Base-by-base conservation (phyloP, 2,329 filamentous ascomycete genomes). In the Paracamarosporium sp. region DNA sequence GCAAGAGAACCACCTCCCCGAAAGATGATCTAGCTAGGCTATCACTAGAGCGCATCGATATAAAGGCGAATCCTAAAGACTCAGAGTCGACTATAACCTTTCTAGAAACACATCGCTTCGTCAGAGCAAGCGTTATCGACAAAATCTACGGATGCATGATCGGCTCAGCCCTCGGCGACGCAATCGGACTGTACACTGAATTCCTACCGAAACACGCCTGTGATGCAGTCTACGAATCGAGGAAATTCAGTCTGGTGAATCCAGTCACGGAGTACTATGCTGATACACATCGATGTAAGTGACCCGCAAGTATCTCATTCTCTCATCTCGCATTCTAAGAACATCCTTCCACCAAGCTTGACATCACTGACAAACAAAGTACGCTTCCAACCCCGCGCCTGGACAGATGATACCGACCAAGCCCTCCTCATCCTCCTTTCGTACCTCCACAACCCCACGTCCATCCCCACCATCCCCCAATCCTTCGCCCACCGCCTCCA, bases 351-450 rank as follows among this genome's bases (percentile, higher is more conserved):
- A 31, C 30, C 30, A 31, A 31, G 4, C 30, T 31, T 31, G 1
- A 31, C 7, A 2, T 3, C 4, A 17, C 28, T 50, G 5, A 36
- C 9, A 31, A 25, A 27, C 44, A 24, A 44, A 73, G 70, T 59
- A 15, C 52, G 62, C 17, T 73, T 72, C 33, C 61, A 65, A 25
- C 45, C 53, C 5, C 61, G 79, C 24, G 77, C 80, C 38, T 85
- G 82, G 83, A 86, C 83, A 0, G 83, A 86, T 57, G 83, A 85
- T 66, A 85, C 83, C 0, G 83, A 85, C 60, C 82, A 85, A 67
- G 79, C 82, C 3, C 72, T 84, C 20, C 68, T 85, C 0, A 78
- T 85, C 31, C 54, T 85, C 2, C 75, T 85, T 2, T 79, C 80
- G 0, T 84, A 77, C 56, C 70, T 85, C 1, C 78, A 83, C 47